phyloP scores from a whole-genome alignment of 2,329 filamentous ascomycete species.

The Cladophialophora carrionii region DNA sequence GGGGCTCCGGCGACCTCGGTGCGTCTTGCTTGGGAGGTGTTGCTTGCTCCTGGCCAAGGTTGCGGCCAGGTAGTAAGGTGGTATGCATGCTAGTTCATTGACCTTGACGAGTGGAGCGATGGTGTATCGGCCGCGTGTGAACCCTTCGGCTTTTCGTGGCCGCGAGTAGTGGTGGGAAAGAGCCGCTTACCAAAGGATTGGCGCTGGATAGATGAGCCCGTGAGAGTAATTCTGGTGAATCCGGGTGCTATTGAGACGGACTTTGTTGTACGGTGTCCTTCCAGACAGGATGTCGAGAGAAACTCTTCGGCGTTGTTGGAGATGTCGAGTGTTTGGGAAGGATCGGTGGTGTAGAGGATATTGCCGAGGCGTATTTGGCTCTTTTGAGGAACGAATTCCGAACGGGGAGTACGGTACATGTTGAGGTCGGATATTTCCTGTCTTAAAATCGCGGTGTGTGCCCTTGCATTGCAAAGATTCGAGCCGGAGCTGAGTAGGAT shows the following conservation, averaged over 20 bases:
- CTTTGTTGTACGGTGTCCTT: conserved; percentile 41
- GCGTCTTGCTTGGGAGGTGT: conserved; percentile 41
- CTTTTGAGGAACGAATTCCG: conserved; percentile 50
- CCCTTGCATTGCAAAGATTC: background rate
- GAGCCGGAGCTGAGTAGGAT: background rate
- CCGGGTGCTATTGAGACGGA: conserved; percentile 50
- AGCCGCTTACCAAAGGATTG: conserved; percentile 46
- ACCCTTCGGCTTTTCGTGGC: conserved; percentile 43
- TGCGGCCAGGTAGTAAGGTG: conserved; percentile 44
- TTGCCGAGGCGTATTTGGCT: conserved; percentile 52
- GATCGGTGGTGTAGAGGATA: conserved; percentile 44
- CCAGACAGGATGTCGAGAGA: background rate
- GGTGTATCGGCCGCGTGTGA: conserved; percentile 42
- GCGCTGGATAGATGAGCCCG: conserved; percentile 50
- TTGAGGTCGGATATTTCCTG: conserved; percentile 47
- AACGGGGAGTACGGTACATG: conserved; percentile 43
- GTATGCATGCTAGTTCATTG: conserved; percentile 44
- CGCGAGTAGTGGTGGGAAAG: conserved; percentile 37
- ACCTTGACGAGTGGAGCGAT: conserved; percentile 49
- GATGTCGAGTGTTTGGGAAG: conserved; percentile 35
- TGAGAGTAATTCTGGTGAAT: conserved; percentile 49
- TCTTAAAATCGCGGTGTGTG: background rate
- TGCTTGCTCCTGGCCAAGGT: conserved; percentile 49
- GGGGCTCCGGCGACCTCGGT: conserved; percentile 40
- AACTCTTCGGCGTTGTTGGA: conserved; percentile 24